Evolutionary conservation across 139 green algal genomes (phyloP).

Genomic region (Yamagishiella unicocca): DNA sequence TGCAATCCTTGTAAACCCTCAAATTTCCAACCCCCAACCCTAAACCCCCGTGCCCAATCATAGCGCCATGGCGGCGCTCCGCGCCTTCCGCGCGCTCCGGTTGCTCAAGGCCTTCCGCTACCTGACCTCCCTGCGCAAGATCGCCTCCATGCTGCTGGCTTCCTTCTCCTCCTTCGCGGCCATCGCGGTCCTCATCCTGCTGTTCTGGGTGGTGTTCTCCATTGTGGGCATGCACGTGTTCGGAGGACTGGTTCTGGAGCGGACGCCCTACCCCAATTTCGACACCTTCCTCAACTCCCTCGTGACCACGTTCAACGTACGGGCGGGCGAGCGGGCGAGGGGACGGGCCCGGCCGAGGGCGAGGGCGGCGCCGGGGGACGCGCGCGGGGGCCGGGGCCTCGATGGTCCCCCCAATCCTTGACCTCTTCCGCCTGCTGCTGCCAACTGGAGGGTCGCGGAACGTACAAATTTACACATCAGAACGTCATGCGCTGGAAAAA

Average conservation of each 20-base stretch:
- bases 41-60: not conserved
- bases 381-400: too few species aligned
- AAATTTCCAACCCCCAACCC: too few species aligned
- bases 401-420: too few species aligned
- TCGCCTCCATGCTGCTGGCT: slow-evolving; percentile 72
- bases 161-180: slow-evolving; percentile 72
- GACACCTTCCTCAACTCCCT: slow-evolving; percentile 72
- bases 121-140: slow-evolving; percentile 70
- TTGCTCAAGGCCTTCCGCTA: slow-evolving; percentile 82
- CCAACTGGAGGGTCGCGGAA: too few species aligned
- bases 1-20: too few species aligned
- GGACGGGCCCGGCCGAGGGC: not conserved
- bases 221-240: slow-evolving; percentile 86
- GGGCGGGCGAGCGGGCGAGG: too few species aligned
- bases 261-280: slow-evolving; percentile 72
- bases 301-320: slow-evolving; percentile 76
- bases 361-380: not conserved
- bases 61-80: slow-evolving; percentile 63
- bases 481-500: too few species aligned
- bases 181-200: slow-evolving; percentile 76
- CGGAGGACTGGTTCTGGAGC: slow-evolving; percentile 54
- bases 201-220: slow-evolving; percentile 87
- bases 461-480: too few species aligned
- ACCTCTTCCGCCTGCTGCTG: too few species aligned
- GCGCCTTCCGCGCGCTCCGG: slow-evolving; percentile 76